These are phyloP conservation scores for Chrysopogon serrulatus DNA, from an alignment of 176 grass and related monocot genomes.

Conservation along the genomic window DNA sequence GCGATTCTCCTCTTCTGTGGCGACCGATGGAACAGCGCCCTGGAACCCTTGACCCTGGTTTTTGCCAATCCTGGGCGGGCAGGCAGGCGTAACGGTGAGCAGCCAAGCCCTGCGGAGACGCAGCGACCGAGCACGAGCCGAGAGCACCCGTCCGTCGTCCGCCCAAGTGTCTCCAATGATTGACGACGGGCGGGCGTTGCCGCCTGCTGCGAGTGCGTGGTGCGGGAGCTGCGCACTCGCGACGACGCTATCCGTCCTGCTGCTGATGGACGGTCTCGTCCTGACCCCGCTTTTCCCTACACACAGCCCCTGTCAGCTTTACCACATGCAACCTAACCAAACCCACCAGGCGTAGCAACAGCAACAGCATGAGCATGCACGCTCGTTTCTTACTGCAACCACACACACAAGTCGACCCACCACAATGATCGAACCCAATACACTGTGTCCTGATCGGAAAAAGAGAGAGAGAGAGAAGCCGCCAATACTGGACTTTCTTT, in stretches of 20 bases:
- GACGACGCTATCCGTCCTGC: background rate
- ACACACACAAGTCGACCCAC: no score
- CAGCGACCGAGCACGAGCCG: background rate
- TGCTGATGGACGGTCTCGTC: background rate
- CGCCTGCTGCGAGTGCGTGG: background rate
- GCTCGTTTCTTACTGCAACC: background rate
- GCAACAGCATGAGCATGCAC: no score
- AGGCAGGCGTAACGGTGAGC: conserved; percentile 11
- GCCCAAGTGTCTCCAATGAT: conserved; percentile 23
- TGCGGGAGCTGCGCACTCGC: background rate
- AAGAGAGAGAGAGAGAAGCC: no score
- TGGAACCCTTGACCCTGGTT: no score
- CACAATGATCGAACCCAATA: background rate
- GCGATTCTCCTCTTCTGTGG: no score
- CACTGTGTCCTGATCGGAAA: no score
- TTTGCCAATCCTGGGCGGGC: conserved; percentile 23
- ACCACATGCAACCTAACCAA: conserved; percentile 22
- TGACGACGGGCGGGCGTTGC: background rate
- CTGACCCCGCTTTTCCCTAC: background rate
- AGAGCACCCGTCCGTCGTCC: background rate
- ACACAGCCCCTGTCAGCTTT: conserved; percentile 21
- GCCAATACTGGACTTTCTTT: no score
- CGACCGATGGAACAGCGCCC: background rate
- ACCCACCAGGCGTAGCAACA: background rate
- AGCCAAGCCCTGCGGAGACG: no score